Evolutionary conservation across 257 asterid species (phyloP), one percentile per base, ranked within the genome.

Genomic region (Galeopsis tetrahit): DNA sequence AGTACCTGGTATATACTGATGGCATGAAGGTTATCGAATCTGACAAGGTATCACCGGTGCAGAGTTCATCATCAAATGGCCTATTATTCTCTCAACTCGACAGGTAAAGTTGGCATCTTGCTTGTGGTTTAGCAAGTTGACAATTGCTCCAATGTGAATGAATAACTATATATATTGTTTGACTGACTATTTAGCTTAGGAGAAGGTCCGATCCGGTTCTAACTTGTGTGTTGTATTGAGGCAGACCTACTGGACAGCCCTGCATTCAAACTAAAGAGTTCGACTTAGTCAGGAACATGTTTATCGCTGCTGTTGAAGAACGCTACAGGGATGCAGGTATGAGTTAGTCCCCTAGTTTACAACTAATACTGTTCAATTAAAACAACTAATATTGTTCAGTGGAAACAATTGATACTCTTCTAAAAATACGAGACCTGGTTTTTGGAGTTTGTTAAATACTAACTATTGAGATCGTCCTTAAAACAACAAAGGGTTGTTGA

Each of bases 241-340:
- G 73, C 87, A 86, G 91, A 53, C 89, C 91, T 8, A 80, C 78
- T 10, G 91, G 83, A 31, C 84, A 84, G 69, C 85, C 87, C 0
- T 86, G 89, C 81, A 70, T 84, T 52, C 89, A 86, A 63, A 82
- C 91, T 0, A 83, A 80, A 68, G 91, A 86, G 77, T 86, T 86
- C 70, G 69, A 77, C 72, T 66, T 86, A 6, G 80, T 84, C 36
- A 73, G 91, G 3, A 86, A 84, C 85, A 86, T 86, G 91, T 78
- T 82, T 33, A 82, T 82, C 44, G 91, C 91, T 46, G 89, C 85
- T 15, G 87, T 82, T 28, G 91, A 86, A 57, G 91, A 86, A 80
- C 89, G 91, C 44, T 86, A 86, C 72, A 78, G 66, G 38, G 91
- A 86, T 74, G 91, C 91, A 76, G 91, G 91, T 86, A 78, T 15